Base-by-base conservation (phyloP, 768 basidiomycete genomes). In the Lactarius tabidus region DNA sequence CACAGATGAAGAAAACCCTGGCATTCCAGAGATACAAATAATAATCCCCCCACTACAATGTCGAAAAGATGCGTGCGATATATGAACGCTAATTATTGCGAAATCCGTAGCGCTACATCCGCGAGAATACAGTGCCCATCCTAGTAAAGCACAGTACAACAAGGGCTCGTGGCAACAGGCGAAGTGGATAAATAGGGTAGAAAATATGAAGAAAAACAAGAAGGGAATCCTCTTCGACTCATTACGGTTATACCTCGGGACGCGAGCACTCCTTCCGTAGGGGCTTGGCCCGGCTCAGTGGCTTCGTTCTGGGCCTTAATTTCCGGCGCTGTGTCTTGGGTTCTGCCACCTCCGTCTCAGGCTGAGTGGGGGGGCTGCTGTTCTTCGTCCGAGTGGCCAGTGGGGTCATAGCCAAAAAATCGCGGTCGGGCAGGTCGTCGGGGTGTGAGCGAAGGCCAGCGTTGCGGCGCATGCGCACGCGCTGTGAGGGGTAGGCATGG, bases 401-500 rank as follows among this genome's bases (percentile, higher is more conserved):
- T 26, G 5, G 57, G 57, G 28, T 63, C n/a, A 3, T 59, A 59
- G 5, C 63, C 69, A 61, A 69, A 70, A n/a, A 74, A 71, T 43
- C 18, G 12, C 58, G 63, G 33, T 75, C 72, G 6, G 70, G 67
- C 3, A 70, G 15, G 59, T 72, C 72, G 52, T 71, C 70, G 0
- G 58, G 39, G n/a, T 57, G 48, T 1, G 57, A 23, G 2, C 36
- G 8, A 31, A 65, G 59, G 31, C 62, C 70, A 10, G 64, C 51
- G n/a, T 64, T 62, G 15, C 61, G 35, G 17, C 70, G 70, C 45
- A 72, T 31, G 2, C 57, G 39, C 14, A 66, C 69, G 43, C 74
- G 69, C 60, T 70, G 69, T 18, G 70, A 68, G 10, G 69, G 0
- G 72, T 71, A 1, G 74, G 74, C 26, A 69, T 70, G 23, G 60